Evolutionary conservation across 2,329 filamentous ascomycete genomes (phyloP), one percentile per base, ranked within the genome.

Genomic region (Coniochaeta sp.): DNA sequence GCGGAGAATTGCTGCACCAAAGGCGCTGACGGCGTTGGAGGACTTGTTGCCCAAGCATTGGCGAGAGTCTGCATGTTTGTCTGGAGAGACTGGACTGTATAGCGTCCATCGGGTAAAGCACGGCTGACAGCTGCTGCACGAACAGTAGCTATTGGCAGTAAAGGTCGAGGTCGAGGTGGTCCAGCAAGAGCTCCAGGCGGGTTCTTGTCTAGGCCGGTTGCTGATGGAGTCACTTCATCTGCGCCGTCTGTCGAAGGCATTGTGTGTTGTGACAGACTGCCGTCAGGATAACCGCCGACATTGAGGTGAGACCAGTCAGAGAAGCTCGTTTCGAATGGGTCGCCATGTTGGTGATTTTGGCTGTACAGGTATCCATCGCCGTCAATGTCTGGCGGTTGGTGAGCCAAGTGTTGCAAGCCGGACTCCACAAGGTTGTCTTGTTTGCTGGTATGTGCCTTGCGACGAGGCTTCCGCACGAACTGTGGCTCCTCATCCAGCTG

Each of bases 401-500:
- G 20, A 42, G 38, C n/a, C 10, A 22, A 14, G 3, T 14, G 38
- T 26, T 22, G 20, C 20, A 42, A 42, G 20, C 20, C 9, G 18
- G 38, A 42, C 38, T 26, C 38, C 38, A 42, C 8, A 5, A 42
- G 18, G 3, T 42, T 24, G 12, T 24, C 22, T 42, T 42, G 38
- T 22, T 28, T 42, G 53, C 13, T 53, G 57, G 42, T 31, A 40
- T 40, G 38, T 13, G 12, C 20, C 38, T 24, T 26, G 38, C 38
- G 38, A n/a, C 10, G 18, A 4, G 47, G 20, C 47, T 58, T 57
- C 45, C 55, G 55, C n/a, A 63, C 45, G 32, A 56, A 55, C 51
- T 59, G 59, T 24, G 61, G 67, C 42, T 81, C 77, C 53, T 79
- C 77, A 52, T 78, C 75, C 14, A 75, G 67, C 60, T 71, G 71